Base-by-base conservation (phyloP, 441 rosid species). In the Cnidoscolus chayamansa region DNA sequence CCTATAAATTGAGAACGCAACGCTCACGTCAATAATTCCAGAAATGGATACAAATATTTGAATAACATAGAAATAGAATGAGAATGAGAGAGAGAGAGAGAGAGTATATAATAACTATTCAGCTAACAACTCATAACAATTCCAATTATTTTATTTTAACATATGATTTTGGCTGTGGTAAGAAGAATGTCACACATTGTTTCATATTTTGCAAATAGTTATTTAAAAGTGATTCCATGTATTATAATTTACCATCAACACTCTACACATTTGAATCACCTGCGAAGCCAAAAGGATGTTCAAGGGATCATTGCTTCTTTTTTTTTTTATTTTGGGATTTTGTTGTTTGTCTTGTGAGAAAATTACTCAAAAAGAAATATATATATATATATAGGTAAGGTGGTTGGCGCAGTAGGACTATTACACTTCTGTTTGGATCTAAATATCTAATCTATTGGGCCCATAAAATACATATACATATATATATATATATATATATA, bases 271-370 rank as follows among this genome's bases (percentile, higher is more conserved):
- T 61, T 61, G 37, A 68, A 73, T 69, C 74, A 61, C 30, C 51
- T 1, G 47, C 43, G 67, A 17, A 25, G 31, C 47, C 19, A 71
- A 51, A 73, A 78, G 50, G 67, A 60, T 59, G 49, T 71, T 45
- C 1, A 50, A 12, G 17, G 13, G 37, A 72, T 51, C 30, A 25
- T 2, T 62, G 20, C 32, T 6, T 51, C 31, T 32, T 43, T 19
- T 15, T 0, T 10, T 62, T 47, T 6, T 15, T 10, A 32, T 58
- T 55, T 50, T 25, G 43, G 30, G 31, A 19, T 25, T 65, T 62
- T 50, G 66, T 31, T 47, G 78, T 55, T 71, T 70, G 73, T 72
- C 50, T 71, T 63, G 65, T 60, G 74, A 67, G 83, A 45, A 59
- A 45, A 57, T 59, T 63, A 77, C 74, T 35, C 74, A 56, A 57